These are phyloP conservation scores for Pythium brachiatum DNA, from an alignment of 352 stramenopile genomes.

Conservation along the genomic window DNA sequence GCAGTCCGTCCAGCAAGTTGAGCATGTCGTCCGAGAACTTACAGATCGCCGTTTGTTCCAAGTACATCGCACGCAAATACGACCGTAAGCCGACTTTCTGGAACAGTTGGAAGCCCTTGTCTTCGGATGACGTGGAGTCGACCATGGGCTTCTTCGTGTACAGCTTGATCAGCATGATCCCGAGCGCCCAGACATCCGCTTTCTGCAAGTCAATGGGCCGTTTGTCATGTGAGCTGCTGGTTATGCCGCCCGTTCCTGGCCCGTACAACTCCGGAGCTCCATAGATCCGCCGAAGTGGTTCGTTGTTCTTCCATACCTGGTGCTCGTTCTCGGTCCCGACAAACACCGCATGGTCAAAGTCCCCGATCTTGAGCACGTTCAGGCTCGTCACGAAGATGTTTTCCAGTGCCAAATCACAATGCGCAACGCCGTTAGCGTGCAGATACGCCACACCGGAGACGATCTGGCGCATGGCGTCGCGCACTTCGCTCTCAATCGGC, in stretches of 20 bases:
- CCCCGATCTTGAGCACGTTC: constrained; percentile 61
- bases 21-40: constrained; percentile 60
- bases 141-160: constrained; percentile 59
- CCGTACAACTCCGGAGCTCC: constrained; percentile 50
- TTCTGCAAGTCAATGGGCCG: constrained; percentile 46
- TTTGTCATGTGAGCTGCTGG: constrained; percentile 8
- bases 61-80: constrained; percentile 61
- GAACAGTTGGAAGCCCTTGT: constrained; percentile 60
- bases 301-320: constrained; percentile 23
- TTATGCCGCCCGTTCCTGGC: not conserved
- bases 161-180: constrained; percentile 55
- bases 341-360: constrained; percentile 63
- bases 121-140: constrained; percentile 34
- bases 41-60: constrained; percentile 58
- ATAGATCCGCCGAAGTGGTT: constrained; percentile 44
- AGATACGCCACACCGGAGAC: constrained; percentile 62
- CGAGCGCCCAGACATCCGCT: constrained; percentile 57
- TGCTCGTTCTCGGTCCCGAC: constrained; percentile 48
- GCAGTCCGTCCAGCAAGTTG: constrained; percentile 77
- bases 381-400: constrained; percentile 69
- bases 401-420: constrained; percentile 69
- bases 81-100: constrained; percentile 40
- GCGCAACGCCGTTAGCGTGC: constrained; percentile 54
- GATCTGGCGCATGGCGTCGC: constrained; percentile 79
- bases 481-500: constrained; percentile 44